phyloP scores from a whole-genome alignment of 2,329 filamentous ascomycete genomes.

The Xylariaceae sp. region DNA sequence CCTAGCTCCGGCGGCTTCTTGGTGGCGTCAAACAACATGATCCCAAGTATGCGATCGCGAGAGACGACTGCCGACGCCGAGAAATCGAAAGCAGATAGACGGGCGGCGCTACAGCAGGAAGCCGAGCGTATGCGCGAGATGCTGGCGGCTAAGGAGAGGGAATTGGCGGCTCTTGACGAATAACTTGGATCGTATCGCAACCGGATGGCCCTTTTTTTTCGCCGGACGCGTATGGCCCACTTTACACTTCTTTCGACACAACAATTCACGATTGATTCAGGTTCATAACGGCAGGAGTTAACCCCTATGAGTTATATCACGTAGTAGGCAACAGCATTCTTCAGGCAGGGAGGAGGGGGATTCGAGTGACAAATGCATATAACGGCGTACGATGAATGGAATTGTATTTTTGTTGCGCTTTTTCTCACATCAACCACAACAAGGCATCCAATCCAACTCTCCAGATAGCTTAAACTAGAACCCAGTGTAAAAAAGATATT shows the following conservation, averaged over 20 bases:
- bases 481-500: no score
- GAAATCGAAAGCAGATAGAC: slow-evolving; percentile 53
- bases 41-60: slow-evolving; percentile 26
- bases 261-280: no score
- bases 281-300: no score
- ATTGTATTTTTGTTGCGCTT: not conserved
- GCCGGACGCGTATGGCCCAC: not conserved
- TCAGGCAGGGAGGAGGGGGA: not conserved
- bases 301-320: not conserved
- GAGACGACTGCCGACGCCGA: slow-evolving; percentile 43
- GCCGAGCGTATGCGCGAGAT: slow-evolving; percentile 70
- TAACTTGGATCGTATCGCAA: slow-evolving; percentile 4
- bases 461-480: no score
- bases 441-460: not conserved
- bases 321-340: slow-evolving; percentile 5
- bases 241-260: no score
- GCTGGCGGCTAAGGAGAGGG: slow-evolving; percentile 67
- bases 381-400: slow-evolving; percentile 8
- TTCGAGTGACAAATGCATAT: slow-evolving; percentile 4
- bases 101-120: slow-evolving; percentile 63
- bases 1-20: slow-evolving; percentile 40
- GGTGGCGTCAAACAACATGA: slow-evolving; percentile 25
- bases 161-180: slow-evolving; percentile 53
- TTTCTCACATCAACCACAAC: not conserved
- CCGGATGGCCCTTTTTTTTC: no score